Conservation (phyloP, 495 filamentous ascomycete species). For the Umbilicaria muhlenbergii region DNA sequence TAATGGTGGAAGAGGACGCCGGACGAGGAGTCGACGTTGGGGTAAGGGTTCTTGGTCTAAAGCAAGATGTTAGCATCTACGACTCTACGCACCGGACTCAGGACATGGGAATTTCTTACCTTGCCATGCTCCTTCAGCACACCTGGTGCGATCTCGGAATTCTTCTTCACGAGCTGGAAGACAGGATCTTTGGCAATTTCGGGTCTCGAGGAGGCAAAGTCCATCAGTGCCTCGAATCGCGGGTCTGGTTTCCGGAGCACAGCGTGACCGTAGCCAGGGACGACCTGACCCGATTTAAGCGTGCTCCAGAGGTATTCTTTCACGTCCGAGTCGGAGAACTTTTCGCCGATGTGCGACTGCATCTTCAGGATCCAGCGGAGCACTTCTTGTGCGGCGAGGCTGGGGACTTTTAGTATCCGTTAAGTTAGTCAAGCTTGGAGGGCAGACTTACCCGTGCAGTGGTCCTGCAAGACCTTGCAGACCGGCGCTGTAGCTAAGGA, state of each 20-base stretch:
- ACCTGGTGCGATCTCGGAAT: slow-evolving; percentile 61
- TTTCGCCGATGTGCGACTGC: slow-evolving; percentile 69
- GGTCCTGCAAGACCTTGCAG: slow-evolving; percentile 91
- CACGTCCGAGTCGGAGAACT: slow-evolving; percentile 64
- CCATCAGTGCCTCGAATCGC: slow-evolving; percentile 89
- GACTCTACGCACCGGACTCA: background rate
- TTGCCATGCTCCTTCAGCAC: slow-evolving; percentile 91
- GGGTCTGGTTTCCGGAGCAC: slow-evolving; percentile 95
- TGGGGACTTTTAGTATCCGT: slow-evolving; percentile 12
- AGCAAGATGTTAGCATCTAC: background rate
- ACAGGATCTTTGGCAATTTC: slow-evolving; percentile 78
- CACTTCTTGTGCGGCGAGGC: slow-evolving; percentile 90
- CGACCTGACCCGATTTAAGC: slow-evolving; percentile 83
- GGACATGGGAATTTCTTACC: slow-evolving; percentile 18
- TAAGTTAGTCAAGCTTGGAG: background rate
- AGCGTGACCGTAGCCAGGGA: slow-evolving; percentile 96
- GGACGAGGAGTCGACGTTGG: slow-evolving; percentile 84
- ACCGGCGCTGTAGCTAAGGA: slow-evolving; percentile 89
- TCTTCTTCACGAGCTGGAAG: slow-evolving; percentile 85
- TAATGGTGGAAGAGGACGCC: slow-evolving; percentile 96
- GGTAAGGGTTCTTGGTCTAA: slow-evolving; percentile 91
- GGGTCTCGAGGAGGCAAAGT: slow-evolving; percentile 72
- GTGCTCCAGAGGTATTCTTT: slow-evolving; percentile 83
- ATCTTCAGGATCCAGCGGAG: slow-evolving; percentile 90
- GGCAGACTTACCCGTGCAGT: slow-evolving; percentile 54